Evolutionary conservation across 192 early-diverging fungal genomes (phyloP).

Genomic region (Backusella psychrophila): DNA sequence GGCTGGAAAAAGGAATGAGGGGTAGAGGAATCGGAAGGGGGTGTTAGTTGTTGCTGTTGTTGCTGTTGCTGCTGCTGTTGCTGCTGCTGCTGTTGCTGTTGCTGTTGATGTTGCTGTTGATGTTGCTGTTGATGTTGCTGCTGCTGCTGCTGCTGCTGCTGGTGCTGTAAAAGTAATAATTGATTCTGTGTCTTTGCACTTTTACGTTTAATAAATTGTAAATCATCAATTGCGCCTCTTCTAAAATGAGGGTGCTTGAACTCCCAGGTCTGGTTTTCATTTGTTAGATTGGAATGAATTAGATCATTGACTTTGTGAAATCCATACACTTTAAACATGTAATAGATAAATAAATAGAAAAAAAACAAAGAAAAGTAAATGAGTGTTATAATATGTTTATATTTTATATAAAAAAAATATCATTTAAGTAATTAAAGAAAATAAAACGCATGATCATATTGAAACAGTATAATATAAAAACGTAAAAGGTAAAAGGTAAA

Average conservation of each 20-base stretch:
- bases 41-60: background rate
- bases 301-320: constrained; percentile 24
- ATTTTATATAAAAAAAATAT: background rate
- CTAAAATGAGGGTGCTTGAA: constrained; percentile 86
- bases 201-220: constrained; percentile 45
- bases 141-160: constrained; percentile 6
- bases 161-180: constrained; percentile 1
- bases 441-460: background rate
- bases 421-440: background rate
- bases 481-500: background rate
- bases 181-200: constrained; percentile 22
- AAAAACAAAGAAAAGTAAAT: background rate
- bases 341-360: background rate
- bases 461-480: background rate
- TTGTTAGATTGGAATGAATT: constrained; percentile 47
- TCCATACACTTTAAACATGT: constrained; percentile 12
- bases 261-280: constrained; percentile 77
- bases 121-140: constrained; percentile 19
- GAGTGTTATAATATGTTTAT: background rate
- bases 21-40: background rate
- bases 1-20: background rate
- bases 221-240: constrained; percentile 50
- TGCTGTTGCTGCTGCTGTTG: background rate
- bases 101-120: background rate
- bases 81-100: background rate